Evolutionary conservation across 2,329 filamentous ascomycete genomes (phyloP).

Genomic region (Daldinia sp.): DNA sequence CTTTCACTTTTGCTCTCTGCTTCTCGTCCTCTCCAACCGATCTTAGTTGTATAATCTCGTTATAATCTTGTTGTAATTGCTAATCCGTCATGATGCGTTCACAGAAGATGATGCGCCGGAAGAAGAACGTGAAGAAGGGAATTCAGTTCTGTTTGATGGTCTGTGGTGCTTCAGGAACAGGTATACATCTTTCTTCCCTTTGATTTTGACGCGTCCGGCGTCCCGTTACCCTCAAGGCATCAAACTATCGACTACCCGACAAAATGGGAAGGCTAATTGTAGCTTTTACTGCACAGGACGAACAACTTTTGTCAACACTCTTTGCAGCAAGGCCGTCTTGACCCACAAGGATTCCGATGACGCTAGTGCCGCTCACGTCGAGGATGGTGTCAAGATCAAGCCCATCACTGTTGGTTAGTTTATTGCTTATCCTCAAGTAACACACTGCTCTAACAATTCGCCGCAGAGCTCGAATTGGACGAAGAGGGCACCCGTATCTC

Average conservation of each 20-base stretch:
- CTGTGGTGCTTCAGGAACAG: constrained; percentile 97
- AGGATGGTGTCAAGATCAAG: constrained; percentile 98
- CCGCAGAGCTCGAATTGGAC: constrained; percentile 87
- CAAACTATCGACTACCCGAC: background rate
- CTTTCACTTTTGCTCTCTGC: constrained; percentile 10
- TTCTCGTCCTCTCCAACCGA: background rate
- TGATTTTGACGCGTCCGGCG: constrained; percentile 23
- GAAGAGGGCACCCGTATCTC: constrained; percentile 99
- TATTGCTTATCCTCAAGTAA: background rate
- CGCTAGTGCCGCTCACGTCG: constrained; percentile 83
- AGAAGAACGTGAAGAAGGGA: constrained; percentile 99
- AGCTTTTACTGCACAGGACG: constrained; percentile 67
- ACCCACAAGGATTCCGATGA: constrained; percentile 93
- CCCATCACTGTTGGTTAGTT: constrained; percentile 92
- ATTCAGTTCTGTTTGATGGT: constrained; percentile 99
- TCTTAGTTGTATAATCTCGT: background rate
- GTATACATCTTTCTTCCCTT: constrained; percentile 60
- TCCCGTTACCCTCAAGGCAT: constrained; percentile 7
- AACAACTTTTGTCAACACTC: constrained; percentile 99
- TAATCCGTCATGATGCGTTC: constrained; percentile 45
- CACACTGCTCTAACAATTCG: constrained; percentile 37
- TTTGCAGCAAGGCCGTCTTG: constrained; percentile 94
- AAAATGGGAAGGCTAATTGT: constrained; percentile 21
- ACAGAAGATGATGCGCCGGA: constrained; percentile 95
- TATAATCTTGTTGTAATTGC: constrained; percentile 22